Conservation (phyloP, 2,329 filamentous ascomycete species). For the Fonsecaea nubica region DNA sequence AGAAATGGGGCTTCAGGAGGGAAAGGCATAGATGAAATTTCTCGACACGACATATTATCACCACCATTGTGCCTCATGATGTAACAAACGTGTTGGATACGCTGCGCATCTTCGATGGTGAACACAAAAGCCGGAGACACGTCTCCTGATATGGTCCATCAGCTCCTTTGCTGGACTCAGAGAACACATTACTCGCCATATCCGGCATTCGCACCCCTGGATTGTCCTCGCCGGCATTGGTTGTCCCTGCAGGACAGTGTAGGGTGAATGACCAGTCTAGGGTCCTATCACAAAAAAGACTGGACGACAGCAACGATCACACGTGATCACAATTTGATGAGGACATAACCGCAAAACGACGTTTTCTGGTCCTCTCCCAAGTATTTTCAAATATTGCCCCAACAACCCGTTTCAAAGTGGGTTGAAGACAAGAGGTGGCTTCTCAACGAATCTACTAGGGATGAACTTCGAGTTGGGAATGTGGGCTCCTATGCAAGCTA, state of each 20-base stretch:
- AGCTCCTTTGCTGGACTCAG: background rate
- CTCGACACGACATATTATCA: background rate
- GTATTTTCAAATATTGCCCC: background rate
- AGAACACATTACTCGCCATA: background rate
- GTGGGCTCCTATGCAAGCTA: background rate
- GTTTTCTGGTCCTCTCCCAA: background rate
- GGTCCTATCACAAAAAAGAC: background rate
- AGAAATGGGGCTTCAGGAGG: conserved; percentile 36
- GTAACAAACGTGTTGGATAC: background rate
- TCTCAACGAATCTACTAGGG: background rate
- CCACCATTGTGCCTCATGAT: background rate
- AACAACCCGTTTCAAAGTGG: background rate
- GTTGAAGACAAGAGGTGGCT: background rate
- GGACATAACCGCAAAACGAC: background rate
- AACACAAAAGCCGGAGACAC: background rate
- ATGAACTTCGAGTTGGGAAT: background rate
- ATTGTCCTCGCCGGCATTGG: background rate
- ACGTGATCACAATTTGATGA: too few species aligned
- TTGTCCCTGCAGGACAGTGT: background rate
- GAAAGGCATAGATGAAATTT: conserved; percentile 34
- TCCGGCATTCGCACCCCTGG: background rate
- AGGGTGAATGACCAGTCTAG: background rate
- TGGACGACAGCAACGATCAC: too few species aligned
- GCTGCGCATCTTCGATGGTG: background rate
- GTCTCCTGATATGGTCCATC: background rate